Evolutionary conservation across 2,329 filamentous ascomycete genomes (phyloP), one percentile per base, ranked within the genome.

Genomic region (Ceratocystiopsis minuta): DNA sequence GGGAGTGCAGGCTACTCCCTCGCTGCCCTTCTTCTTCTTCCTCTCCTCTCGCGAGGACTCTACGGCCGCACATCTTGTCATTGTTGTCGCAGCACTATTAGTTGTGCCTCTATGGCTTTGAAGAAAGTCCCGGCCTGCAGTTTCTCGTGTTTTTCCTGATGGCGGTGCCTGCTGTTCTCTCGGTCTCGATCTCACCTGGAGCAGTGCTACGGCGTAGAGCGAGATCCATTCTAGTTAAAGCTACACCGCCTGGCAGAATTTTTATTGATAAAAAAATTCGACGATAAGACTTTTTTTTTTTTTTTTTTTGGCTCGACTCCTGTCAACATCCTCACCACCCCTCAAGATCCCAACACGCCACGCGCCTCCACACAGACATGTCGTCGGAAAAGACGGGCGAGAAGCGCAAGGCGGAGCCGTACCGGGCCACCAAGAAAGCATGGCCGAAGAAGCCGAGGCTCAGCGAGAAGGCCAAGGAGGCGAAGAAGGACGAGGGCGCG

Each of bases 351-450:
- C 24, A 43, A 37, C 36, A 33, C n/a, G 37, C 42, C 38, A 31
- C 33, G 38, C 20, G 11, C 39, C 35, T 9, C 6, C 15, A 34
- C 20, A 56, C 46, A 10, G 24, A 28, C 45, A 72, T 73, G 68
- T 66, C 66, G 32, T 62, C 62, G 13, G 72, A 67, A 53, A 58
- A 59, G 37, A 56, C 58, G 33, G 68, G 67, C 40, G 65, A 59
- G 46, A 79, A 79, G 60, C 63, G 75, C 49, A 79, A 78, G 59
- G 62, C 64, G 20, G 55, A 63, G 9, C 53, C 52, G 32, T 55
- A 56, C 33, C 73, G 69, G 54, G 57, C 62, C 37, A 62, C 55
- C 40, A 50, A 60, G 16, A 58, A 60, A 38, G 60, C 60, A 41
- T 61, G 60, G 43, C 49, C 55, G 34, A 75, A 75, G 56, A 78